Evolutionary conservation across 2,329 filamentous ascomycete species (phyloP), one percentile per base, ranked within the genome.

Genomic region (Plectosphaerella cucumerina): DNA sequence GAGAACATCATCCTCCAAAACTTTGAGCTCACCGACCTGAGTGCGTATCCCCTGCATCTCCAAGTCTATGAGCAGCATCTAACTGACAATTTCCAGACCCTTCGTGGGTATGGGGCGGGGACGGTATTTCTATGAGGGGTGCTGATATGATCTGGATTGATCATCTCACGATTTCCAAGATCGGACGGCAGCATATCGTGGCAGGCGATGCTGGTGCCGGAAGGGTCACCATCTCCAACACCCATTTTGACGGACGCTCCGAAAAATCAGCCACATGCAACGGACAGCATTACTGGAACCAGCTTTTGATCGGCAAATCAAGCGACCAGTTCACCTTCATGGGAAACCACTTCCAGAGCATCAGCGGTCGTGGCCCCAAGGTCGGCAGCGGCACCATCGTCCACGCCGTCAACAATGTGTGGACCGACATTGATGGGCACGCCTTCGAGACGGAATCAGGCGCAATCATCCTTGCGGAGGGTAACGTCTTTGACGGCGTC

Each of bases 331-430:
- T 84, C 59, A 84, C 81, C 54, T 60, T 84, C 61, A 78, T 81
- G 69, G 72, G 72, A 56, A 84, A 84, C 73, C 82, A 82, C 69
- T 70, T 84, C 60, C 76, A 82, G 71, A 71, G 80, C 65, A 76
- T 75, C 45, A 76, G 72, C 14, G 81, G 81, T 50, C 79, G 81
- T 49, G 68, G 70, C 12, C 81, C 80, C 57, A 83, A 84, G 69
- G 70, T 84, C 21, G 72, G 71, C 18, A 77, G 78, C 63, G 80
- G 80, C 50, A 72, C 82, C 43, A 68, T 72, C 20, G 64, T 84
- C 48, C 81, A 85, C 65, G 77, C 76, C 39, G 77, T 82, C 62
- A 84, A 83, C 76, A 84, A 84, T 73, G 81, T 78, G 73, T 83
- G 73, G 69, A 71, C 78, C 61, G 70, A 75, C 60, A 77, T 75